Evolutionary conservation across 1,139 yeast genomes (phyloP), one percentile per base, ranked within the genome.

Genomic region (Nakaseomyces sp.): DNA sequence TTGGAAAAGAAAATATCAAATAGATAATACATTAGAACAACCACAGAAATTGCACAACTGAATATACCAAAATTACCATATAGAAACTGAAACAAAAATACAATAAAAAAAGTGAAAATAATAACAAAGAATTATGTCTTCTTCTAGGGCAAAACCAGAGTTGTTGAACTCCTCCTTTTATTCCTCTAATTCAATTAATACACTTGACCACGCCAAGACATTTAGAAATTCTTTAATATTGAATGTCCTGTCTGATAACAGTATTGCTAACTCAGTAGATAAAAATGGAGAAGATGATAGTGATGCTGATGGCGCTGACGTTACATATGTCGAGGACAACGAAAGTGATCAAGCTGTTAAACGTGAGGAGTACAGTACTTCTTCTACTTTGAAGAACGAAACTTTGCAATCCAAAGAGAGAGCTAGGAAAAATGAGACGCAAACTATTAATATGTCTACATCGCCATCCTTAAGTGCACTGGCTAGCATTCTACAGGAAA

Each of bases 161-260:
- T 42, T 49, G 12, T 31, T 47, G 38, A 50, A 51, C 18, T 51
- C 54, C 8, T 43, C 51, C 10, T 59, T 58, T 49, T 64, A 68
- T 37, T 59, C 65, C 40, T 59, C 68, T 20, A 56, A 55, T 24
- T 53, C 55, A 10, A 48, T 60, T 12, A 58, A 64, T 36, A 58
- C 64, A 24, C 50, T 53, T 9, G 70, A 67, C 41, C 81, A 77
- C 55, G 73, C 74, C 8, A 60, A 65, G 33, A 72, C 67, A 44
- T 62, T 77, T 37, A 66, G 80, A 47, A 69, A 70, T 48, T 72
- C 81, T 4, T 38, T 67, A 76, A 48, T 70, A 66, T 47, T 72
- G 26, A 49, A 49, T 31, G 60, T 54, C 20, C 38, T 54, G 25
- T 52, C 56, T 9, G 58, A 54, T 28, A 48, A 46, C 9, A 52